Evolutionary conservation across 2,329 filamentous ascomycete species (phyloP), one percentile per base, ranked within the genome.

Genomic region (Hymenoscyphus repandus): DNA sequence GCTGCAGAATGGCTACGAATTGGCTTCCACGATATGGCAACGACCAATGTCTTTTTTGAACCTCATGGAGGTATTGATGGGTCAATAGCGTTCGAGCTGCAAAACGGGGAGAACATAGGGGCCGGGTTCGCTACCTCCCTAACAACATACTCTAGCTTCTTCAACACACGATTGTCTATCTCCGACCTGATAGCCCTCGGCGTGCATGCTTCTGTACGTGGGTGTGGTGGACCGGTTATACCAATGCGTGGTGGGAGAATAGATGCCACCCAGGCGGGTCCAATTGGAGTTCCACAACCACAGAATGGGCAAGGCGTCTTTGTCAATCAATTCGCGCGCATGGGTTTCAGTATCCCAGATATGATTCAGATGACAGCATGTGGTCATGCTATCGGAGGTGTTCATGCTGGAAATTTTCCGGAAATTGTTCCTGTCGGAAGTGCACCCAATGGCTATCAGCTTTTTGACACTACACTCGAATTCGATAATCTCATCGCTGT

Each of bases 331-430:
- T 84, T 83, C 58, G 50, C 66, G 5, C 73, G 79, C 45, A 78
- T 82, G 71, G 80, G 80, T 5, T 83, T 83, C 65, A 73, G 65
- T 45, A 63, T 64, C 10, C 64, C 70, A 13, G 77, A 83, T 56
- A 83, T 83, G 78, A 81, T 84, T 38, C 73, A 78, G 59, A 68
- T 80, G 20, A 74, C 74, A 1, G 80, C 79, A 9, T 85, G 81
- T 60, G 81, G 81, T 2, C 81, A 85, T 62, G 78, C 77, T 0
- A 63, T 85, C 18, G 81, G 81, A 18, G 77, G 79, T 13, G 80
- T 83, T 6, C 80, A 84, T 64, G 68, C 69, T 22, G 61, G 62
- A 9, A 71, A 80, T 55, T 80, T 80, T 53, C 75, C 77, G 0
- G 67, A 73, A 7, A 74, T 83, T 38, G 74, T 80, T 1, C 69